phyloP scores from a whole-genome alignment of 2,329 filamentous ascomycete genomes.

The Colletotrichum higginsianum region DNA sequence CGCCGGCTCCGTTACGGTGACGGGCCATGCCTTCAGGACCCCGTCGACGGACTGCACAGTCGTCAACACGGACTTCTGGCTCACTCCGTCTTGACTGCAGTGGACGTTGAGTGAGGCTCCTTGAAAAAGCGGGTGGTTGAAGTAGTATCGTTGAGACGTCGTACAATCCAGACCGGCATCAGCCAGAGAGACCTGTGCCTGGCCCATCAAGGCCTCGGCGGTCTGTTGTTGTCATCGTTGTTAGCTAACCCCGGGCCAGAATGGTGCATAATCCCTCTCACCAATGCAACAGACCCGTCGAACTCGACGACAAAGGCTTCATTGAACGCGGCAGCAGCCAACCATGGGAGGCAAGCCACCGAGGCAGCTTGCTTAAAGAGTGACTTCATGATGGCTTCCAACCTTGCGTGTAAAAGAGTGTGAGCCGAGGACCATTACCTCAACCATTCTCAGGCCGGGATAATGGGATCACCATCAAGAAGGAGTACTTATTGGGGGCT shows the following conservation, averaged over 20 bases:
- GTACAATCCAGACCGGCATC: slow-evolving; percentile 12
- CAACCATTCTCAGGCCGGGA: neutral
- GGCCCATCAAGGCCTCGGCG: neutral
- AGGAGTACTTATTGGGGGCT: neutral
- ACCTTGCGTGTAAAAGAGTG: neutral
- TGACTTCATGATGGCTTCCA: slow-evolving; percentile 22
- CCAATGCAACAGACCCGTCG: slow-evolving; percentile 7
- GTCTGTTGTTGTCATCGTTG: neutral
- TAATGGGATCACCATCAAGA: neutral
- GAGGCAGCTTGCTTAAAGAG: slow-evolving; percentile 14
- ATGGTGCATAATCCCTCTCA: neutral
- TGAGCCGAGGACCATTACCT: neutral
- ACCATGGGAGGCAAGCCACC: slow-evolving; percentile 18
- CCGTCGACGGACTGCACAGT: slow-evolving; percentile 11
- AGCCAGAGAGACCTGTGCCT: slow-evolving; percentile 11
- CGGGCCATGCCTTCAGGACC: slow-evolving; percentile 32
- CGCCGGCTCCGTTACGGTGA: neutral
- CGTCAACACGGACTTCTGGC: neutral
- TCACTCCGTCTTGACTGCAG: slow-evolving; percentile 7
- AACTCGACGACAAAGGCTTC: slow-evolving; percentile 30
- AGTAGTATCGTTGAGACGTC: slow-evolving; percentile 9
- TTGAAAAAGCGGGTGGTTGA: slow-evolving; percentile 21
- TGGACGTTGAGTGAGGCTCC: slow-evolving; percentile 23
- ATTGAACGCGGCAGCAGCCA: slow-evolving; percentile 3
- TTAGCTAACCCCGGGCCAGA: too few species aligned